phyloP scores from a whole-genome alignment of 768 basidiomycete genomes.

The Nidularia pulvinata region DNA sequence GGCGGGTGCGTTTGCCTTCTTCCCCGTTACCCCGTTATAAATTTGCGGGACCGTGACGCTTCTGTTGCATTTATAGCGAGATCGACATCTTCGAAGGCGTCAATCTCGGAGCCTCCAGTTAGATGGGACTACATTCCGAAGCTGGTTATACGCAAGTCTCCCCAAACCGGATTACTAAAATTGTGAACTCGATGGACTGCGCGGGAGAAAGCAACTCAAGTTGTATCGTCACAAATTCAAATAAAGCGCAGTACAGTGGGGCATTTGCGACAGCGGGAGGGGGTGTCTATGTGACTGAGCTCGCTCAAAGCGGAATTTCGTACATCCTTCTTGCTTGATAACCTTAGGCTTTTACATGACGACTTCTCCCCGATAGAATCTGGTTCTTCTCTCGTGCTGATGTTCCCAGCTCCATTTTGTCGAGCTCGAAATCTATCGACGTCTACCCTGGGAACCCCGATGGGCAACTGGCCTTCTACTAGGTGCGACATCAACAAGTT shows the following conservation, averaged over 20 bases:
- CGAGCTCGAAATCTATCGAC: neutral
- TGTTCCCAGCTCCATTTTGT: neutral
- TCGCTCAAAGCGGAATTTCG: neutral
- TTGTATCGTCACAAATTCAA: neutral
- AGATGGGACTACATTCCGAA: neutral
- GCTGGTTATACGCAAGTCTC: neutral
- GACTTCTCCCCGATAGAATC: neutral
- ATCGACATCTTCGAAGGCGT: neutral
- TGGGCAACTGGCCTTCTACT: neutral
- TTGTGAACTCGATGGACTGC: neutral
- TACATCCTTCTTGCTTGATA: neutral
- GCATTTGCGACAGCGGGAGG: neutral
- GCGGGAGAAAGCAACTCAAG: neutral
- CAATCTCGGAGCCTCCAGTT: neutral
- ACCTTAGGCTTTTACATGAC: neutral
- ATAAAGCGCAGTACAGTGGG: neutral
- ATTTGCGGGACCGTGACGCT: too few relatives aligned
- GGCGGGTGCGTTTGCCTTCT: too few relatives aligned
- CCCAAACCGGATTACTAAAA: neutral
- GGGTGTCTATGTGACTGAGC: neutral
- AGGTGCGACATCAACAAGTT: neutral
- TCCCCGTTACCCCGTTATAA: too few relatives aligned
- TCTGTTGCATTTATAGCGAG: too few relatives aligned
- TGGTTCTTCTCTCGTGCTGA: neutral
- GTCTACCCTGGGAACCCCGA: neutral